Conservation (phyloP, 176 grass and related monocot genomes). For the Areca catechu region DNA sequence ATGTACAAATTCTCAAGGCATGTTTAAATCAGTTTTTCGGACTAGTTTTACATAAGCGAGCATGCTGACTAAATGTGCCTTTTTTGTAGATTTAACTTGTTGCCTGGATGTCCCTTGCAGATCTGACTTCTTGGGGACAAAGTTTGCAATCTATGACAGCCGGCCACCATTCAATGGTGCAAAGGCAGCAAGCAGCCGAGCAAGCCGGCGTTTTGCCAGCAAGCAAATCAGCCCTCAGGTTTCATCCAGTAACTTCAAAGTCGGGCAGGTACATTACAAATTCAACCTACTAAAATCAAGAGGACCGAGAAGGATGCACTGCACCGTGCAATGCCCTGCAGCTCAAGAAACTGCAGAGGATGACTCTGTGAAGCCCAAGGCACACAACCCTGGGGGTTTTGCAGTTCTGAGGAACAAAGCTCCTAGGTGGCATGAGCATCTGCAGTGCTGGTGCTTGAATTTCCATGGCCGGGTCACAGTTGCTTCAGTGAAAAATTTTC, state of each 20-base stretch:
- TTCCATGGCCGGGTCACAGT: slow-evolving; percentile 6
- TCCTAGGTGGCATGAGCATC: slow-evolving; percentile 12
- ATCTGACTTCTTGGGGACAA: slow-evolving; percentile 93
- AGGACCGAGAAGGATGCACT: slow-evolving; percentile 90
- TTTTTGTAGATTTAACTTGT: not conserved
- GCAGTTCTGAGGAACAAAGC: slow-evolving; percentile 8
- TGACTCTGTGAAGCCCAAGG: not conserved
- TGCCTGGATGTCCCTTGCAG: slow-evolving; percentile 22
- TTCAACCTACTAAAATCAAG: slow-evolving; percentile 95
- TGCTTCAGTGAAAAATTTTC: slow-evolving; percentile 12
- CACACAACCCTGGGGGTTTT: not conserved
- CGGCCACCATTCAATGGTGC: slow-evolving; percentile 44
- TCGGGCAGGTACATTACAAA: slow-evolving; percentile 65
- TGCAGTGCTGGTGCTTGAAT: slow-evolving; percentile 15
- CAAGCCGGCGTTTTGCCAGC: slow-evolving; percentile 58
- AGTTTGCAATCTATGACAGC: slow-evolving; percentile 67
- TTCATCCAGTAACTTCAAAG: slow-evolving; percentile 45
- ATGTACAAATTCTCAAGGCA: too few relatives aligned
- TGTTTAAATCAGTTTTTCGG: too few relatives aligned
- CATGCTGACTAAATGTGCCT: too few relatives aligned
- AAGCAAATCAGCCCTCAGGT: slow-evolving; percentile 87
- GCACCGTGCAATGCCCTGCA: slow-evolving; percentile 52
- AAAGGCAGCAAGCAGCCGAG: slow-evolving; percentile 55
- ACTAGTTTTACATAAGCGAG: too few relatives aligned
- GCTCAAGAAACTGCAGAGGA: not conserved